phyloP scores from a whole-genome alignment of 1,139 yeast species.

The Nakaseomyces sp. region DNA sequence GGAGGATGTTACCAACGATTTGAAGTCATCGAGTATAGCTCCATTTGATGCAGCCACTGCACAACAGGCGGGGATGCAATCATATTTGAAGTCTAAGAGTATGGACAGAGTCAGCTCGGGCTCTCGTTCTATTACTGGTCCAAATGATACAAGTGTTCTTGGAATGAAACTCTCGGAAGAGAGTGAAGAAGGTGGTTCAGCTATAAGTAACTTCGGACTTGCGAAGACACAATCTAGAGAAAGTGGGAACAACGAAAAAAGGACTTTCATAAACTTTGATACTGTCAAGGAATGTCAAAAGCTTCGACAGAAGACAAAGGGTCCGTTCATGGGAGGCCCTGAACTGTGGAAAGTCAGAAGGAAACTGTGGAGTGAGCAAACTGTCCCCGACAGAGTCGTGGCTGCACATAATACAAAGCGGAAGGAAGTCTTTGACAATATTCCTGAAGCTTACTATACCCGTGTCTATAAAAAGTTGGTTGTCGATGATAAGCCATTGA shows the following conservation, averaged over 20 bases:
- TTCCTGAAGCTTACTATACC: slow-evolving; percentile 40
- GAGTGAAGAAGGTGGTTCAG: slow-evolving; percentile 13
- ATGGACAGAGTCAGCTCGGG: slow-evolving; percentile 19
- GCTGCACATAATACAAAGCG: slow-evolving; percentile 13
- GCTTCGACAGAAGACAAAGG: slow-evolving; percentile 23
- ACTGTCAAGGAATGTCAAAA: slow-evolving; percentile 28
- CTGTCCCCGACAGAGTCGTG: slow-evolving; percentile 19
- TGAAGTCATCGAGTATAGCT: slow-evolving; percentile 2
- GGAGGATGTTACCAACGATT: slow-evolving; percentile 1
- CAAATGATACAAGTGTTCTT: slow-evolving; percentile 5
- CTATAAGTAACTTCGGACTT: slow-evolving; percentile 15
- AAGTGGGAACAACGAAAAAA: slow-evolving; percentile 9
- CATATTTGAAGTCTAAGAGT: slow-evolving; percentile 5
- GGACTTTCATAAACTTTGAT: slow-evolving; percentile 29
- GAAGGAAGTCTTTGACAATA: slow-evolving; percentile 20
- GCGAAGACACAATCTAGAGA: slow-evolving; percentile 7
- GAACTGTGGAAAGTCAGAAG: slow-evolving; percentile 54
- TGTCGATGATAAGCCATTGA: slow-evolving; percentile 48
- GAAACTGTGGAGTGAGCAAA: slow-evolving; percentile 44
- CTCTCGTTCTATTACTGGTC: slow-evolving; percentile 8
- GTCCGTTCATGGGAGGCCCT: slow-evolving; percentile 39
- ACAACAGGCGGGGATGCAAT: slow-evolving; percentile 1
- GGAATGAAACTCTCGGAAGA: slow-evolving; percentile 20
- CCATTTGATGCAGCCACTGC: not conserved
- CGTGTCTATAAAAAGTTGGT: slow-evolving; percentile 51